phyloP scores from a whole-genome alignment of 2,329 filamentous ascomycete genomes.

The Trichoderma sp. region DNA sequence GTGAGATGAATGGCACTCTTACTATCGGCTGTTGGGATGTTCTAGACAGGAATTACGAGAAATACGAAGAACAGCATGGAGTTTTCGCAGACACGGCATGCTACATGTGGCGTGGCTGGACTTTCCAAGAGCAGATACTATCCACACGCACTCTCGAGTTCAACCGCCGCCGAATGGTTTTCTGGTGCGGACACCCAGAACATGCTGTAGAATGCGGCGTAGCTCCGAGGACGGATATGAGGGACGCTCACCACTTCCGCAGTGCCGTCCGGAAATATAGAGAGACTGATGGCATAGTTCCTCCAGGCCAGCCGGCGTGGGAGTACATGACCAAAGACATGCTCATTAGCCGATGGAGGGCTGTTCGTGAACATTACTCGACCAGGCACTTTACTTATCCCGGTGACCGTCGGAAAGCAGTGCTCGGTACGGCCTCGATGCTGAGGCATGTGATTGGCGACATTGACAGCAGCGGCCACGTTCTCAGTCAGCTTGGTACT shows the following conservation, averaged over 20 bases:
- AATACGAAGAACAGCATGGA: neutral
- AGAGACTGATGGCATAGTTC: neutral
- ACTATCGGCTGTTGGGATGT: neutral
- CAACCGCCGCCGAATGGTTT: neutral
- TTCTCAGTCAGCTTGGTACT: neutral
- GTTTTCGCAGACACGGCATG: neutral
- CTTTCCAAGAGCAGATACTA: neutral
- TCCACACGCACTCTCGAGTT: neutral
- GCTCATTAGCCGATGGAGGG: neutral
- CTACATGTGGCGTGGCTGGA: neutral
- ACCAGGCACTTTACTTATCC: neutral
- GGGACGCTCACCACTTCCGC: neutral
- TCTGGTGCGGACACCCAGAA: neutral
- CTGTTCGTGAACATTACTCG: neutral
- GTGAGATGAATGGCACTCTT: neutral
- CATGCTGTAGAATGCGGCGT: neutral
- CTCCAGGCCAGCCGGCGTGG: neutral
- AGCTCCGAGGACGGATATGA: neutral
- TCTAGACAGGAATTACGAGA: neutral
- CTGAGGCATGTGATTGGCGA: neutral
- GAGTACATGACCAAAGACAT: neutral
- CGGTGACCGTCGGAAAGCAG: neutral
- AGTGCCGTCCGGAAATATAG: neutral
- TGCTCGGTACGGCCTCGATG: neutral
- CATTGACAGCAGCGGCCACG: neutral